These are phyloP conservation scores for Arthrobotrys pseudoclavata DNA, from an alignment of 2,329 filamentous ascomycete genomes.

Conservation along the genomic window DNA sequence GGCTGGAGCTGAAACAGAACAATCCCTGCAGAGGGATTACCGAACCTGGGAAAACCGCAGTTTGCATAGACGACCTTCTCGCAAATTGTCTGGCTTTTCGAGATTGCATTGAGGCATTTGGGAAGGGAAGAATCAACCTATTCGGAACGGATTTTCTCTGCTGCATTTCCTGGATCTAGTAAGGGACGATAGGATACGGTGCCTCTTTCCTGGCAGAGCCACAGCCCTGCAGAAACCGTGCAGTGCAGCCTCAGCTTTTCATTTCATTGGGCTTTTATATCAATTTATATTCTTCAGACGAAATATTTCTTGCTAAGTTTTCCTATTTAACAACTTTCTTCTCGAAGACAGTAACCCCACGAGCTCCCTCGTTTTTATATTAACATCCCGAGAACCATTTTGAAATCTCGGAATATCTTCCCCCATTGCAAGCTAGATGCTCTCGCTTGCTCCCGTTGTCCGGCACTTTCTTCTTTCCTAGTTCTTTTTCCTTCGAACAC, in stretches of 20 bases:
- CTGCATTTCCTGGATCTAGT: conserved; percentile 44
- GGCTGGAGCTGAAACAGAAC: conserved; percentile 58
- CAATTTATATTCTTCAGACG: conserved; percentile 40
- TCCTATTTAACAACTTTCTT: conserved; percentile 44
- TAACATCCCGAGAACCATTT: conserved; percentile 35
- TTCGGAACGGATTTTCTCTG: conserved; percentile 57
- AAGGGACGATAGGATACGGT: conserved; percentile 33
- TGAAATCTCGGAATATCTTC: conserved; percentile 57
- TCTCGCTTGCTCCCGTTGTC: conserved; percentile 59
- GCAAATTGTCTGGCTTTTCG: conserved; percentile 58
- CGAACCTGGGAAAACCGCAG: conserved; percentile 59
- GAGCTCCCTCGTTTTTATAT: conserved; percentile 55
- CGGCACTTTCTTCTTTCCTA: conserved; percentile 26
- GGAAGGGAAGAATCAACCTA: conserved; percentile 53
- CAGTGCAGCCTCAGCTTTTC: conserved; percentile 24
- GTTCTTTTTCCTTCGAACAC: conserved; percentile 26
- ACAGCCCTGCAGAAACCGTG: conserved; percentile 25
- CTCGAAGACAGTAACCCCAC: conserved; percentile 42
- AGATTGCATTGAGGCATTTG: conserved; percentile 60
- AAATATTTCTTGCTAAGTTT: conserved; percentile 35
- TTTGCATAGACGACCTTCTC: conserved; percentile 53
- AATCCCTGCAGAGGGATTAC: conserved; percentile 58
- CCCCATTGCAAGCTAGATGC: conserved; percentile 43
- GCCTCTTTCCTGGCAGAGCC: conserved; percentile 34
- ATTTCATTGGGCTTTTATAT: conserved; percentile 27